Evolutionary conservation across 2,329 filamentous ascomycete species (phyloP).

Genomic region (Paradendryphiella salina): DNA sequence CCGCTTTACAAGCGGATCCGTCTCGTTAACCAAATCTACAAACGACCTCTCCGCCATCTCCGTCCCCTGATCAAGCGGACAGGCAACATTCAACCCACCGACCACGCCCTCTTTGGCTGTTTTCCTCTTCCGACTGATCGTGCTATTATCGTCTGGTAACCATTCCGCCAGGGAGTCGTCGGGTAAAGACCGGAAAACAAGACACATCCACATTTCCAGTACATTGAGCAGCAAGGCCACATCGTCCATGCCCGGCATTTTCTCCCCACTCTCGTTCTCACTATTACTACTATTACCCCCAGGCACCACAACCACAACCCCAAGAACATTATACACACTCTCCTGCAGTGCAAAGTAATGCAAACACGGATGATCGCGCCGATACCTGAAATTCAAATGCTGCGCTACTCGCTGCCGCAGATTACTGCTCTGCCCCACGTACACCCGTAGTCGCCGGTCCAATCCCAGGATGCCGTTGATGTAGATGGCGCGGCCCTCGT

Average conservation of each 20-base stretch:
- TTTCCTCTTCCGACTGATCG: background rate
- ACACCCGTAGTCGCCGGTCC: slow-evolving; percentile 31
- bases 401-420: slow-evolving; percentile 33
- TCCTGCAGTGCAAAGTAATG: slow-evolving; percentile 42
- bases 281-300: too few relatives aligned
- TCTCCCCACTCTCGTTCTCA: slow-evolving; percentile 2
- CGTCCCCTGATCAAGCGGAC: slow-evolving; percentile 38
- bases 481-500: slow-evolving; percentile 31
- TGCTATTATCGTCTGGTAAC: slow-evolving; percentile 20
- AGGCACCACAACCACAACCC: slow-evolving; percentile 30
- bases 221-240: slow-evolving; percentile 37
- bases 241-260: slow-evolving; percentile 34
- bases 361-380: slow-evolving; percentile 40
- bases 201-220: slow-evolving; percentile 44
- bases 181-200: slow-evolving; percentile 38
- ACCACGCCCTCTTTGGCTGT: slow-evolving; percentile 24
- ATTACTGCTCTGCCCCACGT: slow-evolving; percentile 40
- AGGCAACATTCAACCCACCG: slow-evolving; percentile 37
- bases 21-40: slow-evolving; percentile 28
- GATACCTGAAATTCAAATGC: slow-evolving; percentile 42
- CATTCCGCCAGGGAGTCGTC: slow-evolving; percentile 24
- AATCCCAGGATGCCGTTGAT: slow-evolving; percentile 32
- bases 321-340: slow-evolving; percentile 35
- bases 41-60: slow-evolving; percentile 18
- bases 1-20: slow-evolving; percentile 29